Evolutionary conservation across 306 rosid genomes (phyloP), one percentile per base, ranked within the genome.

Genomic region (Lathyrus aphaca): DNA sequence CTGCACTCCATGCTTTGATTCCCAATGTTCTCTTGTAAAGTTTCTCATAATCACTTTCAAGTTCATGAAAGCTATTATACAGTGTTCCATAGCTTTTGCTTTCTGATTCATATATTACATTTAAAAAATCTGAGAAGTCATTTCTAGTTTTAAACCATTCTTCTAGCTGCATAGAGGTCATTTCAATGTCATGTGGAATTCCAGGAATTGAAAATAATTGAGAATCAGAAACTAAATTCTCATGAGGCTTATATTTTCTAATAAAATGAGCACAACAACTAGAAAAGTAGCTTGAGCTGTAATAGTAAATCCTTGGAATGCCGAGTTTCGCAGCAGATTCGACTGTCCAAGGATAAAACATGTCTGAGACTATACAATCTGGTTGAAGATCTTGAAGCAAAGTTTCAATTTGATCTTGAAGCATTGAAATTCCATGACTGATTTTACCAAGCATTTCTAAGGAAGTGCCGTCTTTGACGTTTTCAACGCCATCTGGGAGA

Each of bases 271-370:
- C 1, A 4, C 58, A 63, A 58, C 64, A 65, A 4, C 30, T 48
- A 11, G 78, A 19, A 25, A 78, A 72, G 59, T 65, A 72, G 77
- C 77, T 72, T 66, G 77, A 49, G 64, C 74, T 46, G 48, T 72
- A 78, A 29, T 46, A 72, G 69, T 25, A 48, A 7, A 78, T 14
- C 77, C 82, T 78, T 38, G 82, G 82, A 39, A 78, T 59, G 3
- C 74, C 77, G 18, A 78, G 69, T 48, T 66, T 72, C 5, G 32
- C 69, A 8, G 82, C 82, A 0, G 77, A 72, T 9, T 78, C 77
- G n/a, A 72, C 77, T 17, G 82, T 72, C 82, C 82, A 78, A 45
- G 69, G 69, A 72, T 65, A 49, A 2, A 58, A 43, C 74, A 66
- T 39, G 3, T 78, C 82, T 27, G 82, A 65, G 17, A 78, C 70